A percentile compares a stretch with the other conserved stretches of the same genome.
These are phyloP conservation scores for Trametes coccinea DNA, from an alignment of 768 basidiomycete species.

Conservation along the genomic window DNA sequence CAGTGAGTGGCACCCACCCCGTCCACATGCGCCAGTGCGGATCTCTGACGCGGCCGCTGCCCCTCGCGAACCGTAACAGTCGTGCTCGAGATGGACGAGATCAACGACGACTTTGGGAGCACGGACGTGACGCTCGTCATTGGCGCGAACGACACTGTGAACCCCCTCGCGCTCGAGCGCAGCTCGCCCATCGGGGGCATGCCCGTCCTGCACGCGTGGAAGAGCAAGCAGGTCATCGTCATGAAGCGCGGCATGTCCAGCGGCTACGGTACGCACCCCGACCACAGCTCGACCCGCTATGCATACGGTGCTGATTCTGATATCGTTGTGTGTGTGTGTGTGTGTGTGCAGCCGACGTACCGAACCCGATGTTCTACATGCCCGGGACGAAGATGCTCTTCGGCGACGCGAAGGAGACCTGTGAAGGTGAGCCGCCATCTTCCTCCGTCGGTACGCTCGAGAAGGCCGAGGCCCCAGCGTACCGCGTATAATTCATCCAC, in stretches of 20 bases:
- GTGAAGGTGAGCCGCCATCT: conserved; percentile 57
- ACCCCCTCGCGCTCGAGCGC: conserved; percentile 84
- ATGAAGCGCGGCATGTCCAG: conserved; percentile 92
- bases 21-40: not conserved
- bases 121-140: conserved; percentile 91
- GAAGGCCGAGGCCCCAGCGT: too few species aligned
- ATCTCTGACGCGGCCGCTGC: not conserved
- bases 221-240: conserved; percentile 88
- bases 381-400: conserved; percentile 88
- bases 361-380: conserved; percentile 95
- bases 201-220: conserved; percentile 92
- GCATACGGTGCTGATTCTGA: too few species aligned
- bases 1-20: conserved; percentile 47
- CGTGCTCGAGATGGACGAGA: conserved; percentile 92
- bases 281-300: too few species aligned
- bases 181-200: conserved; percentile 89
- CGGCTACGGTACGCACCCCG: conserved; percentile 64
- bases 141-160: conserved; percentile 91
- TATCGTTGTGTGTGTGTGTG: too few species aligned
- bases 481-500: too few species aligned
- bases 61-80: conserved; percentile 44
- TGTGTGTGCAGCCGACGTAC: conserved; percentile 75
- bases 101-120: conserved; percentile 87
- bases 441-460: too few species aligned
- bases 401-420: conserved; percentile 89